Base-by-base conservation (phyloP, 2,329 filamentous ascomycete genomes). In the Xylariaceae sp. region DNA sequence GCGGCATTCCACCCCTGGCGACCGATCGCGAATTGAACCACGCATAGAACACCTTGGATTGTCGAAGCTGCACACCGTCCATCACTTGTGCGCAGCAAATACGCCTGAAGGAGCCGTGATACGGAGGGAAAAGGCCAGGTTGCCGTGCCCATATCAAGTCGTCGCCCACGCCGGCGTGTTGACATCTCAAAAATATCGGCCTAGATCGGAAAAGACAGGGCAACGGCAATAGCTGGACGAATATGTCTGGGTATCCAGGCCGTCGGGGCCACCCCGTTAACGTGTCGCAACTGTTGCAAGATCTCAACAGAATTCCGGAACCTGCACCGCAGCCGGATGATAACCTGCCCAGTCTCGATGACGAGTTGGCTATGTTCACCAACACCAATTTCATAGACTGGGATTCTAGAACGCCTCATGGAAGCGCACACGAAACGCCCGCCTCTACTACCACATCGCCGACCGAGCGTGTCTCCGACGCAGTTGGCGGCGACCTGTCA, bases 211-310 rank as follows among this genome's bases (percentile, higher is more conserved):
- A 37, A 41, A 18, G 6, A 36, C 2, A 32, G 34, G 43, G 32
- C 37, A 16, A 29, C 19, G 16, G 32, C 32, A 13, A 34, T n/a
- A 16, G 34, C 9, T 32, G 39, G 44, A 53, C 34, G 32, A 49
- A 43, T 40, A 66, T 57, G 59, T 59, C 57, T 47, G 62, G 53
- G 69, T 91, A 84, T 80, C 85, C 80, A 72, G 86, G 85, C 67
- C 87, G 89, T 58, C 85, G 87, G 68, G 88, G 83, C 64, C 87
- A 66, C 44, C 61, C 63, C 61, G 64, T 89, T 67, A 95, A 95
- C 71, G 88, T 96, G 73, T 91, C 90, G 67, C 87, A 91, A 68
- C 95, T 94, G 75, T 80, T 96, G 61, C 87, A 89, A 66, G 87
- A 92, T 63, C 79, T 96, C 65, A 96, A 96, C 76, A 82, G 84